Percentiles rank a stretch among this genome's conserved stretches.
Conservation (phyloP, 1,284 basidiomycete species). For the Xerocomus minutiporus region DNA sequence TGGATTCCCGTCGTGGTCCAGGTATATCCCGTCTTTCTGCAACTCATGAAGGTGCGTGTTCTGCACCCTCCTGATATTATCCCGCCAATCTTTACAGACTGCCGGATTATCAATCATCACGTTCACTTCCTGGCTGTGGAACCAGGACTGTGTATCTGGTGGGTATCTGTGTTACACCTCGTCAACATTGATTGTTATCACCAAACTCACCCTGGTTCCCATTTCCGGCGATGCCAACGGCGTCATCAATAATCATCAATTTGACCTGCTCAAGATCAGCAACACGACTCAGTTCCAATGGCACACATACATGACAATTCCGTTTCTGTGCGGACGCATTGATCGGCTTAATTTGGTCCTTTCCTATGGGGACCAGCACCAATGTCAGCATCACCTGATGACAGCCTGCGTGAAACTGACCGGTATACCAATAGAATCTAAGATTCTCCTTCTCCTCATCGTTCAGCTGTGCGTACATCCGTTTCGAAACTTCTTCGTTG, state of each 20-base stretch:
- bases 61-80: constrained; percentile 62
- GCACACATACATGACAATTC: constrained; percentile 56
- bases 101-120: constrained; percentile 65
- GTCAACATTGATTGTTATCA: not conserved
- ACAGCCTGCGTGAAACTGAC: constrained; percentile 13
- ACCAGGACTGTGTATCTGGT: constrained; percentile 69
- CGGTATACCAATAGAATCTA: constrained; percentile 65
- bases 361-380: constrained; percentile 39
- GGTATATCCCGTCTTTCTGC: constrained; percentile 67
- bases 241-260: constrained; percentile 69
- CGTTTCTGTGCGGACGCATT: constrained; percentile 72
- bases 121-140: constrained; percentile 76
- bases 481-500: constrained; percentile 70
- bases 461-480: constrained; percentile 56
- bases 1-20: constrained; percentile 50
- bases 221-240: constrained; percentile 66
- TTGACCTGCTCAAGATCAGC: constrained; percentile 45
- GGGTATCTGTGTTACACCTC: not conserved
- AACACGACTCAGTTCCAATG: constrained; percentile 3
- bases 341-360: constrained; percentile 68
- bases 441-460: constrained; percentile 51
- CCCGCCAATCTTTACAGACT: constrained; percentile 62
- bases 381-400: not conserved
- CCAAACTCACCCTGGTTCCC: constrained; percentile 48
- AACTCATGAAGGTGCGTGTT: constrained; percentile 61